Evolutionary conservation across 2,329 filamentous ascomycete species (phyloP), one percentile per base, ranked within the genome.

Genomic region (Fusarium sororula): DNA sequence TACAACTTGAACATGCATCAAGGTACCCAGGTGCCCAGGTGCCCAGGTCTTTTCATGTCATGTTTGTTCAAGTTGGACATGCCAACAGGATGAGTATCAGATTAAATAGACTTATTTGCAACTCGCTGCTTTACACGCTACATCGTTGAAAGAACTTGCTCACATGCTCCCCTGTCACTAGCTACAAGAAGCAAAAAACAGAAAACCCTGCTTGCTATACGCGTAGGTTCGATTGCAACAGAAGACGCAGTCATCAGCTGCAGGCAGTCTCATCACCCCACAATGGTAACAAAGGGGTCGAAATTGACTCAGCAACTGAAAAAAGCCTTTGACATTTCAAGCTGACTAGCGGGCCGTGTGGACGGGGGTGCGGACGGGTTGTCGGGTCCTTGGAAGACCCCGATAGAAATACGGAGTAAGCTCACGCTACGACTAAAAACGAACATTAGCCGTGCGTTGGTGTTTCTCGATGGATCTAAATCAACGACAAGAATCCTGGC

Each of bases 371-470:
- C 37, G 20, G 68, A 73, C 78, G 78, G 78, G 71, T 18, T 78
- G 77, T 81, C 80, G 80, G 80, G 79, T 65, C 76, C 66, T 63
- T 81, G 55, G 61, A 80, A 79, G 73, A 81, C 70, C 71, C 81
- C 81, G 81, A 81, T 67, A 63, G 50, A 35, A 42, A 44, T 45
- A 62, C 57, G 50, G 39, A 44, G 63, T 32, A 48, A 60, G 53
- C 55, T 41, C 51, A 55, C 24, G 35, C 51, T 48, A 35, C 55
- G n/a, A 54, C 47, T 54, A 55, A 48, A 22, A 7, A 35, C 28
- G 41, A 60, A 44, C 45, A 44, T 55, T n/a, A 24, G 14, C 45
- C 58, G 24, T 54, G 18, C 17, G 42, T 41, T 61, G 45, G 47
- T 59, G 12, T 42, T 61, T 50, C 10, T 26, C 4, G 26, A 32